Conservation (phyloP, 2,329 filamentous ascomycete species). For the Scytalidium sp. region DNA sequence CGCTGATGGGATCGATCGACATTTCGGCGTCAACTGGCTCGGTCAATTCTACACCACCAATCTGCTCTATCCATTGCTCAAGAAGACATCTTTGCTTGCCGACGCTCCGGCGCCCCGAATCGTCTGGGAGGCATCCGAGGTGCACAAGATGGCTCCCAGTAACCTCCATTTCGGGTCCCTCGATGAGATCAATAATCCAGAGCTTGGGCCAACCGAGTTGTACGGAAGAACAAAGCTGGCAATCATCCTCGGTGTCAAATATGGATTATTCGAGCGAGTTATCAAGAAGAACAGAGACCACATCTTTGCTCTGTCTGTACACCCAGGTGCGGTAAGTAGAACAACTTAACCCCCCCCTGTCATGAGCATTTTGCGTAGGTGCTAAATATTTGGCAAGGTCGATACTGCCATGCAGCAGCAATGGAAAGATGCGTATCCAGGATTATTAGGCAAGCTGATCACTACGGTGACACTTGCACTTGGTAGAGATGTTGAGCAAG, state of each 20-base stretch:
- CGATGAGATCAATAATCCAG: slow-evolving; percentile 39
- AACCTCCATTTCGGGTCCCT: slow-evolving; percentile 34
- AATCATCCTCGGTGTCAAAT: slow-evolving; percentile 40
- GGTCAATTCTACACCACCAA: slow-evolving; percentile 38
- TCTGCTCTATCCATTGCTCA: slow-evolving; percentile 36
- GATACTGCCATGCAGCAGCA: slow-evolving; percentile 43
- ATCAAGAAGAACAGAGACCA: slow-evolving; percentile 38
- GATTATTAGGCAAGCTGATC: slow-evolving; percentile 35
- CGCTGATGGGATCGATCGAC: slow-evolving; percentile 34
- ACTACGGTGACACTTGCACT: slow-evolving; percentile 31
- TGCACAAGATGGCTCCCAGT: slow-evolving; percentile 36
- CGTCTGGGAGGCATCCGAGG: slow-evolving; percentile 32
- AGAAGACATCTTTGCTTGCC: slow-evolving; percentile 35
- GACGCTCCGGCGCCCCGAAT: slow-evolving; percentile 20
- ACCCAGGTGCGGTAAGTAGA: slow-evolving; percentile 37
- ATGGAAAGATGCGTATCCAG: slow-evolving; percentile 43
- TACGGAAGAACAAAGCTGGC: slow-evolving; percentile 41
- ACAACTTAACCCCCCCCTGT: slow-evolving; percentile 1
- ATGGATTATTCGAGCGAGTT: too few species aligned
- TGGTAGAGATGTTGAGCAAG: slow-evolving; percentile 37
- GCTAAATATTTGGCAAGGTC: slow-evolving; percentile 30
- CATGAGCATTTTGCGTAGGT: too few species aligned
- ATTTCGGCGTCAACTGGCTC: slow-evolving; percentile 41
- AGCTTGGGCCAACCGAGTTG: slow-evolving; percentile 30
- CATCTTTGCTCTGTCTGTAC: slow-evolving; percentile 38